A percentile compares a stretch with the other conserved stretches of the same genome.
Conservation (phyloP, 1,284 basidiomycete genomes). For the Veloporphyrellus conicus region DNA sequence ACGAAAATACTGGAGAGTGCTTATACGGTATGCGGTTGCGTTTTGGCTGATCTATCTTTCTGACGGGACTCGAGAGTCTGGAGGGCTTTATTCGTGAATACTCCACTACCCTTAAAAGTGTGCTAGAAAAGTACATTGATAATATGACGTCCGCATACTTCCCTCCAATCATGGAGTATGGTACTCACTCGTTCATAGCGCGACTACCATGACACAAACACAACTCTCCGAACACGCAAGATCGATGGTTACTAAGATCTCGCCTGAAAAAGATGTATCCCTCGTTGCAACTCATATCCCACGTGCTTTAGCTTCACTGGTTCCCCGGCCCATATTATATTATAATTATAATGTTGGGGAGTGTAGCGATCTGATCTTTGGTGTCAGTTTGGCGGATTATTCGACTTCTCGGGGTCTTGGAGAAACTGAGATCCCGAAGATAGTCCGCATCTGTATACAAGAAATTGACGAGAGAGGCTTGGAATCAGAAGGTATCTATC, state of each 20-base stretch:
- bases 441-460: slow-evolving; percentile 79
- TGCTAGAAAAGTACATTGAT: slow-evolving; percentile 71
- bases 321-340: slow-evolving; percentile 67
- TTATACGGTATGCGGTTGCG: slow-evolving; percentile 54
- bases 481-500: slow-evolving; percentile 81
- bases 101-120: slow-evolving; percentile 57
- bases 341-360: slow-evolving; percentile 83
- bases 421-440: slow-evolving; percentile 76
- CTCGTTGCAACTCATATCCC: slow-evolving; percentile 53
- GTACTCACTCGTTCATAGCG: slow-evolving; percentile 40
- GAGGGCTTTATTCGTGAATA: slow-evolving; percentile 78
- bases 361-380: slow-evolving; percentile 88
- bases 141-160: slow-evolving; percentile 60
- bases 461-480: slow-evolving; percentile 82
- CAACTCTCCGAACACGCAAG: slow-evolving; percentile 59
- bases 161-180: slow-evolving; percentile 2
- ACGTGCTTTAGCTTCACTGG: slow-evolving; percentile 55
- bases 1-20: slow-evolving; percentile 82
- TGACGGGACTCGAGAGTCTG: slow-evolving; percentile 54
- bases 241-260: slow-evolving; percentile 58
- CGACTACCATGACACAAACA: slow-evolving; percentile 65
- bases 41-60: not conserved
- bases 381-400: slow-evolving; percentile 88
- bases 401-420: slow-evolving; percentile 76
- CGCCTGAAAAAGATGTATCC: slow-evolving; percentile 65